Evolutionary conservation across 2,329 filamentous ascomycete genomes (phyloP), one percentile per base, ranked within the genome.

Genomic region (Didymella keratinophila): DNA sequence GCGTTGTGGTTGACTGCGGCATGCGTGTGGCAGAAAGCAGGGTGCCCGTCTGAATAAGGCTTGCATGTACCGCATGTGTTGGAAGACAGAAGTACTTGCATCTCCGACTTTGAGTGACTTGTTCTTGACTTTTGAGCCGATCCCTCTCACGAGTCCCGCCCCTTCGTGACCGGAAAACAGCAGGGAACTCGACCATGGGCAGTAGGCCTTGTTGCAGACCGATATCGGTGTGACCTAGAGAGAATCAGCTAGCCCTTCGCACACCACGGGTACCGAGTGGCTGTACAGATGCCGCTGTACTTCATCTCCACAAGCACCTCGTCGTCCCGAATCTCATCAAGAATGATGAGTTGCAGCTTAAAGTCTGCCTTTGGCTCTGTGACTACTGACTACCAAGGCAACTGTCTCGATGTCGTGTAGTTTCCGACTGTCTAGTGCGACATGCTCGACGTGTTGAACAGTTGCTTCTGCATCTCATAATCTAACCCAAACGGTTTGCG

Each of bases 251-350:
- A 14, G 4, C 9, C 14, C 14, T 14, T 11, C 9, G 4, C 1
- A 4, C 4, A 23, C 2, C 18, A 9, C 6, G n/a, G 37, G n/a
- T 12, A 14, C 3, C 18, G 5, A 7, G 4, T 12, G 11, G 10
- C 2, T 21, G 12, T 42, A 62, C 83, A 86, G 52, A 86, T 80
- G 0, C 83, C 83, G 0, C 79, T 79, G 0, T 82, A 82, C 1
- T 84, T 76, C 62, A 85, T 81, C 47, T 84, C 80, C 3, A 85
- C 78, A 4, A 85, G 73, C 2, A 84, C 71, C 67, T 85, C 83
- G 23, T 82, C 79, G 1, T 80, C 72, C 32, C 56, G 25, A 20
- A 56, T 54, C 25, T 53, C 53, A 51, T 57, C 53, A 8, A 60
- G 44, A 7, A 57, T 45, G 43, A 53, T 49, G 11, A 46, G 18